phyloP scores from a whole-genome alignment of 1,284 basidiomycete genomes.

The Cryptococcus sp. region DNA sequence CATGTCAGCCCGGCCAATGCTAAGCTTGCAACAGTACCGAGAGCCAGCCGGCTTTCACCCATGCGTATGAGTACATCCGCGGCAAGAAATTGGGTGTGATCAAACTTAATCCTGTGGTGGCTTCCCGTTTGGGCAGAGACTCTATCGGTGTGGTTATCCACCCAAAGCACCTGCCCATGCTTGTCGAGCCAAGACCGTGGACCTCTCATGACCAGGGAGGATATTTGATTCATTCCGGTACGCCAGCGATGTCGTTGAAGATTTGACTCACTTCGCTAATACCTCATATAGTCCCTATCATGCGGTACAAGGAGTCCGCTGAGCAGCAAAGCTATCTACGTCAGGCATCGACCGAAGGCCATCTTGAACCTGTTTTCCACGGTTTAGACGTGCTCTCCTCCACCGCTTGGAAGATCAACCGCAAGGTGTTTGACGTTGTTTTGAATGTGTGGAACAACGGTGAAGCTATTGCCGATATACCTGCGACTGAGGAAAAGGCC shows the following conservation, averaged over 20 bases:
- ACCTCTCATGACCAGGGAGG: slow-evolving; percentile 74
- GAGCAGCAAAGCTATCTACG: slow-evolving; percentile 84
- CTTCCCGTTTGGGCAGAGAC: slow-evolving; percentile 77
- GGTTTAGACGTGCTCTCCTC: slow-evolving; percentile 87
- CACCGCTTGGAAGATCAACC: slow-evolving; percentile 91
- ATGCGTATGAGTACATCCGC: slow-evolving; percentile 89
- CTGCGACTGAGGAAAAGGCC: slow-evolving; percentile 58
- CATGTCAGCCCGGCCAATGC: slow-evolving; percentile 3
- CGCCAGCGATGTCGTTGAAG: slow-evolving; percentile 31
- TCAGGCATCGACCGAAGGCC: slow-evolving; percentile 71
- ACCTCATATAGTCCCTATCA: slow-evolving; percentile 61
- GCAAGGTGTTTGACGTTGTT: slow-evolving; percentile 70
- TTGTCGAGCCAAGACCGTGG: slow-evolving; percentile 90
- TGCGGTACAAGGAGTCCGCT: slow-evolving; percentile 89
- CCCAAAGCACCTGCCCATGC: slow-evolving; percentile 94
- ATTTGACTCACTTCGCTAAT: background rate
- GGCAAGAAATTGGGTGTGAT: slow-evolving; percentile 91
- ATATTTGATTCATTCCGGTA: slow-evolving; percentile 76
- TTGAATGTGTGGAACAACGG: slow-evolving; percentile 82
- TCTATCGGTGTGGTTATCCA: slow-evolving; percentile 74
- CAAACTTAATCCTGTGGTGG: slow-evolving; percentile 78
- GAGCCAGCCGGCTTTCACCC: slow-evolving; percentile 86
- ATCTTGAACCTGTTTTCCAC: slow-evolving; percentile 82
- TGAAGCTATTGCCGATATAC: slow-evolving; percentile 72
- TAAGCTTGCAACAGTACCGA: slow-evolving; percentile 61